These are phyloP conservation scores for Fusarium liriodendri DNA, from an alignment of 2,329 filamentous ascomycete genomes.

Conservation along the genomic window DNA sequence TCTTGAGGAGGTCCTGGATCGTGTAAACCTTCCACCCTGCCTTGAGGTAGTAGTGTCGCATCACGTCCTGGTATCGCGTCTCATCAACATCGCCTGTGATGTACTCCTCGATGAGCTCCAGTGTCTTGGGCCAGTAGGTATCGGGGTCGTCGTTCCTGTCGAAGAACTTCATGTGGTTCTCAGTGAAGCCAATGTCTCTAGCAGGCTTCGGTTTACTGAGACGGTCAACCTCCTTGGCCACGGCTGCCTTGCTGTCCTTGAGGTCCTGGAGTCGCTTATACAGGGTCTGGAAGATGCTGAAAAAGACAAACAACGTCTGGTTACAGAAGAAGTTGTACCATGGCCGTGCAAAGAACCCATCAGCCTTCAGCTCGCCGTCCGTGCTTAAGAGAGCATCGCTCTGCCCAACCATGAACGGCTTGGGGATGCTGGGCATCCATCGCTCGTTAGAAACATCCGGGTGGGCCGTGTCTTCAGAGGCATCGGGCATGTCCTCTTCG, in stretches of 20 bases:
- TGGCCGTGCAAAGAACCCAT: slow-evolving; percentile 83
- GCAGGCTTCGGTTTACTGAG: slow-evolving; percentile 83
- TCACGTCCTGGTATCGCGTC: slow-evolving; percentile 85
- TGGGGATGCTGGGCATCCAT: slow-evolving; percentile 72
- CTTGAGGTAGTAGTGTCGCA: slow-evolving; percentile 91
- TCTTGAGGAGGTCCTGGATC: slow-evolving; percentile 87
- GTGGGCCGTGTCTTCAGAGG: slow-evolving; percentile 65
- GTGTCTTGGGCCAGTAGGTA: slow-evolving; percentile 86
- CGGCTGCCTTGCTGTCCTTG: slow-evolving; percentile 81
- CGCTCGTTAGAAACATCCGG: slow-evolving; percentile 73
- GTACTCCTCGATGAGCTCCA: slow-evolving; percentile 87
- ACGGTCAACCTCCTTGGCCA: slow-evolving; percentile 78
- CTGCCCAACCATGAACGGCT: slow-evolving; percentile 62
- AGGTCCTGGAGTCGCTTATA: slow-evolving; percentile 86
- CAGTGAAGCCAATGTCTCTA: slow-evolving; percentile 83
- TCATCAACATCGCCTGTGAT: slow-evolving; percentile 86
- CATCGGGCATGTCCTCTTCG: slow-evolving; percentile 80
- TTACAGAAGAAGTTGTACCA: slow-evolving; percentile 94
- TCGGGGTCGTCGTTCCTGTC: slow-evolving; percentile 67
- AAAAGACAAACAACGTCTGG: slow-evolving; percentile 91
- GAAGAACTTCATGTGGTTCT: slow-evolving; percentile 85
- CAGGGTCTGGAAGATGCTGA: slow-evolving; percentile 91
- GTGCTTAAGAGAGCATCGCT: slow-evolving; percentile 68
- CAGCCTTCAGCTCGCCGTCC: slow-evolving; percentile 75
- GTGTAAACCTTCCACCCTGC: slow-evolving; percentile 95